phyloP scores from a whole-genome alignment of 345 rosid genomes.

The Clausena lansium region DNA sequence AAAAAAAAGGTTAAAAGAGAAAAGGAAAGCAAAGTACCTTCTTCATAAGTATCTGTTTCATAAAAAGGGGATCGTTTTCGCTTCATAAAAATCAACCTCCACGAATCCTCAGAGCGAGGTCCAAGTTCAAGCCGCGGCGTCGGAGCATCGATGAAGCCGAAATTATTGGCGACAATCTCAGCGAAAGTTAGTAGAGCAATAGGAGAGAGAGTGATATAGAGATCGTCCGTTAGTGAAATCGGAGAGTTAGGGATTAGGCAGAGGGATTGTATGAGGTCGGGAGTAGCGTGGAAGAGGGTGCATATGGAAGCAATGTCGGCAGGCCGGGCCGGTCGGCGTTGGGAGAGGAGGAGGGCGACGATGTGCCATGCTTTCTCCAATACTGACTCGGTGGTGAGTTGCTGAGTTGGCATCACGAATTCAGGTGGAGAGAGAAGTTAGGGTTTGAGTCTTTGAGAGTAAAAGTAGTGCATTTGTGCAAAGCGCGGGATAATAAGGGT shows the following conservation, averaged over 20 bases:
- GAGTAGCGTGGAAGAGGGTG: slow-evolving; percentile 36
- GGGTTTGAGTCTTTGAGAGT: background rate
- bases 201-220: slow-evolving; percentile 35
- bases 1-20: background rate
- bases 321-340: slow-evolving; percentile 46
- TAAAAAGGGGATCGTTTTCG: slow-evolving; percentile 33
- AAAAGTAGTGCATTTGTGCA: background rate
- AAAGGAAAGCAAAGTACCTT: background rate
- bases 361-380: slow-evolving; percentile 61
- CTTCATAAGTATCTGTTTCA: slow-evolving; percentile 10
- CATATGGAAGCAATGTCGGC: slow-evolving; percentile 39
- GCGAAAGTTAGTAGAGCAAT: slow-evolving; percentile 25
- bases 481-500: background rate
- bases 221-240: slow-evolving; percentile 26
- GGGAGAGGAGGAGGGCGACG: slow-evolving; percentile 41
- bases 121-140: background rate
- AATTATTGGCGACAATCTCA: slow-evolving; percentile 24
- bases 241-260: slow-evolving; percentile 52
- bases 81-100: slow-evolving; percentile 24
- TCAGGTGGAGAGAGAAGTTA: slow-evolving; percentile 8
- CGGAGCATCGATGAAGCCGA: slow-evolving; percentile 2
- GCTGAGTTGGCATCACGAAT: slow-evolving; percentile 30
- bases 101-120: background rate
- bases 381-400: slow-evolving; percentile 11
- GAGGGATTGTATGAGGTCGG: slow-evolving; percentile 37